phyloP scores from a whole-genome alignment of 139 green algal genomes.

The Penium margaritaceum region DNA sequence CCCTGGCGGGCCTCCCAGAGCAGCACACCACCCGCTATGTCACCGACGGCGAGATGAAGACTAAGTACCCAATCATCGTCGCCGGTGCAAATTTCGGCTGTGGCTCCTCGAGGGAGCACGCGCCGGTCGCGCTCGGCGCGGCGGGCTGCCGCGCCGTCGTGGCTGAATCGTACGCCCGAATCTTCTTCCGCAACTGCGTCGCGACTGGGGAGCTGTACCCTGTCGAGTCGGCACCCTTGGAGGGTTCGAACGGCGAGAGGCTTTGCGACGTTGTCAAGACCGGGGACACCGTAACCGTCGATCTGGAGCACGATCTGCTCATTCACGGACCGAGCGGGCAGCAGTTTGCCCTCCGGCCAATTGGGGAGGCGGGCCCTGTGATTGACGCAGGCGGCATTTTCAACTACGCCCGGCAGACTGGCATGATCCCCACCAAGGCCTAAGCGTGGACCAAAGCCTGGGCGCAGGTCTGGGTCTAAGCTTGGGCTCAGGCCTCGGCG shows the following conservation, averaged over 20 bases:
- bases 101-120: conserved; percentile 85
- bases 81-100: conserved; percentile 89
- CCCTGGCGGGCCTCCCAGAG: conserved; percentile 76
- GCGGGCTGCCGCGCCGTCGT: conserved; percentile 66
- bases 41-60: conserved; percentile 75
- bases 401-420: conserved; percentile 71
- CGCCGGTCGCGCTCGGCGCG: conserved; percentile 80
- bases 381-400: conserved; percentile 91
- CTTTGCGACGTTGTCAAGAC: conserved; percentile 71
- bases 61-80: conserved; percentile 82
- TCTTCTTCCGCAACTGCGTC: conserved; percentile 96
- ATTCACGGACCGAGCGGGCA: conserved; percentile 71
- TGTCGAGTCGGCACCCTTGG: conserved; percentile 66
- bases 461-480: no score
- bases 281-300: conserved; percentile 75
- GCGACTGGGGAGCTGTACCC: conserved; percentile 79
- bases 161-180: conserved; percentile 83
- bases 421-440: conserved; percentile 76
- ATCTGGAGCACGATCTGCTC: conserved; percentile 78
- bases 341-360: conserved; percentile 65
- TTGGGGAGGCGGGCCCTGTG: conserved; percentile 84
- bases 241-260: conserved; percentile 34
- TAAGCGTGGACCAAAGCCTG: no score
- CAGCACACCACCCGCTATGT: conserved; percentile 41
- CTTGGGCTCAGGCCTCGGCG: no score